Conservation (phyloP, 2,329 filamentous ascomycete genomes). For the Penicillium glabrum region DNA sequence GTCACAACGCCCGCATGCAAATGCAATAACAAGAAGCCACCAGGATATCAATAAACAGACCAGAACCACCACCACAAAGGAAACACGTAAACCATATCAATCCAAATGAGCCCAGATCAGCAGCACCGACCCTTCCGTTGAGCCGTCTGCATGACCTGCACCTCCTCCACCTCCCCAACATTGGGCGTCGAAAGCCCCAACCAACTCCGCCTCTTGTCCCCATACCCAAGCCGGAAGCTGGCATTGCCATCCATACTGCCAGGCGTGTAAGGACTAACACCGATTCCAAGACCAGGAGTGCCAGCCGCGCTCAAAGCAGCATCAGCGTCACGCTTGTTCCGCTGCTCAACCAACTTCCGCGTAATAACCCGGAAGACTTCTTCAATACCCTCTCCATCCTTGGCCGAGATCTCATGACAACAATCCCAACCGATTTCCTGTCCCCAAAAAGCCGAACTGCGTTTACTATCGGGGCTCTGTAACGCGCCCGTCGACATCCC, state of each 20-base stretch:
- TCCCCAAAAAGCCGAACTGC: slow-evolving; percentile 65
- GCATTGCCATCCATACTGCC: slow-evolving; percentile 49
- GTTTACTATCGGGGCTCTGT: slow-evolving; percentile 45
- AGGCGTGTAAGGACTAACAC: slow-evolving; percentile 50
- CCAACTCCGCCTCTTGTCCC: slow-evolving; percentile 67
- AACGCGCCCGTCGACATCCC: slow-evolving; percentile 18
- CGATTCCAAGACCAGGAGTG: slow-evolving; percentile 43
- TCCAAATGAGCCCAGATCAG: slow-evolving; percentile 23
- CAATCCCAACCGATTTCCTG: slow-evolving; percentile 95
- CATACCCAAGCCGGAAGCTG: slow-evolving; percentile 59
- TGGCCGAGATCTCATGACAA: slow-evolving; percentile 93
- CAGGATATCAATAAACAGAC: neutral
- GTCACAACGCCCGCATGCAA: neutral
- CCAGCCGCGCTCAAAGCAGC: slow-evolving; percentile 43
- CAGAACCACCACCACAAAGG: neutral
- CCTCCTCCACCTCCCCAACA: slow-evolving; percentile 36
- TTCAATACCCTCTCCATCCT: slow-evolving; percentile 92
- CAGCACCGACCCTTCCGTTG: slow-evolving; percentile 43
- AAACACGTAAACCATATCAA: neutral
- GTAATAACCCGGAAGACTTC: slow-evolving; percentile 93
- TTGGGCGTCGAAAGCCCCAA: slow-evolving; percentile 58
- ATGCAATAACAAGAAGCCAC: neutral
- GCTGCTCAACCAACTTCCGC: slow-evolving; percentile 76
- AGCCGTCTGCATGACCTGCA: slow-evolving; percentile 29
- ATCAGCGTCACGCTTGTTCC: slow-evolving; percentile 54